Conservation (phyloP, 495 filamentous ascomycete species). For the Peziza echinospora region DNA sequence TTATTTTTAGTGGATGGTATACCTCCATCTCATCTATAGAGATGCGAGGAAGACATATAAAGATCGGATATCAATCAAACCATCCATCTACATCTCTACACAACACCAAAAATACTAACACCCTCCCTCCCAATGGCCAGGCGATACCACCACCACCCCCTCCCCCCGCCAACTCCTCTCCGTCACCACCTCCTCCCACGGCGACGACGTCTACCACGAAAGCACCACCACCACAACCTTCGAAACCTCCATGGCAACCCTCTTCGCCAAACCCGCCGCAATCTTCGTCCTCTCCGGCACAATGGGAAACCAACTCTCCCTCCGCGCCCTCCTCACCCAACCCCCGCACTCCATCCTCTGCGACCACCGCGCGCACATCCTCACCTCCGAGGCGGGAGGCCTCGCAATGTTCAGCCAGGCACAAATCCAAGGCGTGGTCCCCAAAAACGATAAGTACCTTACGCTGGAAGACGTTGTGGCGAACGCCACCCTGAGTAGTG, state of each 20-base stretch:
- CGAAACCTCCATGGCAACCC: slow-evolving; percentile 42
- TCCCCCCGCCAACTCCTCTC: slow-evolving; percentile 57
- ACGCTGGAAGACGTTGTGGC: slow-evolving; percentile 54
- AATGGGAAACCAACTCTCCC: slow-evolving; percentile 66
- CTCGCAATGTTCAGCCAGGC: slow-evolving; percentile 38
- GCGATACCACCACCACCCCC: slow-evolving; percentile 73
- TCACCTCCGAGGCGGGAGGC: slow-evolving; percentile 53
- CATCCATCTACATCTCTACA: no score
- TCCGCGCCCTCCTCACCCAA: slow-evolving; percentile 43
- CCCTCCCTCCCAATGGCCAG: slow-evolving; percentile 17
- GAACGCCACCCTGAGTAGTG: slow-evolving; percentile 27
- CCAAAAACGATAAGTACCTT: slow-evolving; percentile 45
- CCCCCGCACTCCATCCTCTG: slow-evolving; percentile 52
- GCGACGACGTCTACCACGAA: slow-evolving; percentile 67
- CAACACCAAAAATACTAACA: no score
- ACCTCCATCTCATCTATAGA: no score
- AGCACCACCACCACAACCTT: slow-evolving; percentile 59
- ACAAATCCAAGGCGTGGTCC: slow-evolving; percentile 33
- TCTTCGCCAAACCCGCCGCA: slow-evolving; percentile 49
- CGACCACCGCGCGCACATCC: slow-evolving; percentile 44
- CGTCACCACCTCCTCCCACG: slow-evolving; percentile 35
- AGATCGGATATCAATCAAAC: no score
- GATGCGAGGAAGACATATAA: no score
- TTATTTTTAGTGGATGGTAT: no score
- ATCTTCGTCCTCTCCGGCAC: slow-evolving; percentile 73